Evolutionary conservation across 345 rosid species (phyloP).

Genomic region (Gossypium thurberi): DNA sequence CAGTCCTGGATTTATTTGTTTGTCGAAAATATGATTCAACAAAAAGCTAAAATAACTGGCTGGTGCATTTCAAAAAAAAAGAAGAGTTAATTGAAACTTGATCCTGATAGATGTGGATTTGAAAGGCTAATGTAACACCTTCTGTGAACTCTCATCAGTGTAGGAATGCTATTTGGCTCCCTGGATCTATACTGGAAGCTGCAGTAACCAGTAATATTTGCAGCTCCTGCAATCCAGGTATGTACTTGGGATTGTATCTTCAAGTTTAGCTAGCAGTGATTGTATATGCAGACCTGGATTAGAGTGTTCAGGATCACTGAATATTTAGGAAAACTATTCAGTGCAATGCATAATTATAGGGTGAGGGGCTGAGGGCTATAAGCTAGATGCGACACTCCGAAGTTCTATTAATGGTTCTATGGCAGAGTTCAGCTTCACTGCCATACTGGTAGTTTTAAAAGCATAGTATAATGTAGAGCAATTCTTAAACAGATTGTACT

Average conservation of each 20-base stretch:
- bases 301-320: not conserved
- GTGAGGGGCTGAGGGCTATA: no score
- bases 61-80: not conserved
- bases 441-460: not conserved
- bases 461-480: not conserved
- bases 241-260: slow-evolving; percentile 2
- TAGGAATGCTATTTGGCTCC: slow-evolving; percentile 95
- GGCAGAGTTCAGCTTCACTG: not conserved
- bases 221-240: slow-evolving; percentile 79
- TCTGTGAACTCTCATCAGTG: slow-evolving; percentile 41
- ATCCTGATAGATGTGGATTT: not conserved
- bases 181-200: slow-evolving; percentile 86
- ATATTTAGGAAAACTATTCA: not conserved
- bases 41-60: not conserved
- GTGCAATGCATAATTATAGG: not conserved
- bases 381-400: not conserved
- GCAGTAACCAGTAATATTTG: slow-evolving; percentile 66
- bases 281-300: not conserved
- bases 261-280: slow-evolving; percentile 5
- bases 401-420: not conserved
- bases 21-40: not conserved
- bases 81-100: not conserved
- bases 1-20: slow-evolving; percentile 14
- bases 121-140: slow-evolving; percentile 9
- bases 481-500: not conserved